These are phyloP conservation scores for Wallacemonas sp. DNA, from an alignment of 208 protist genomes.

Conservation along the genomic window DNA sequence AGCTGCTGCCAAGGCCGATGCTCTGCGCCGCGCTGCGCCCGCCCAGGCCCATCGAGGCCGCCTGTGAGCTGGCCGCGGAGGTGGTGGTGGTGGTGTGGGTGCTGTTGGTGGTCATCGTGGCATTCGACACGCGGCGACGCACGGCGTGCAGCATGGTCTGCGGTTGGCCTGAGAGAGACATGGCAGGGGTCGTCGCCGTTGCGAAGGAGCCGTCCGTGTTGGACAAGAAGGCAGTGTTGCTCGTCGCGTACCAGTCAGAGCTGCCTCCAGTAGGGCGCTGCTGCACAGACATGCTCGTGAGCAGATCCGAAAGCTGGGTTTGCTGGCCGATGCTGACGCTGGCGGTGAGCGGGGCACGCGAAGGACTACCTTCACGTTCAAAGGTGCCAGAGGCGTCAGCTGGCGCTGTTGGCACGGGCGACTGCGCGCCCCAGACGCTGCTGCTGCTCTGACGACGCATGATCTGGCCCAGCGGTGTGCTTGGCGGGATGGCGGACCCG, in stretches of 20 bases:
- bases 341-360: constrained; percentile 28
- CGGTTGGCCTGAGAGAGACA: constrained; percentile 3
- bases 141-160: background rate
- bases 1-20: constrained; percentile 22
- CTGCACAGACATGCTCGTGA: constrained; percentile 44
- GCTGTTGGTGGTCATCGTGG: background rate
- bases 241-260: constrained; percentile 1
- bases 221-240: constrained; percentile 10
- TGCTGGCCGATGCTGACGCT: constrained; percentile 6
- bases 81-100: background rate
- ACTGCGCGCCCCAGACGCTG: constrained; percentile 15
- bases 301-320: constrained; percentile 20
- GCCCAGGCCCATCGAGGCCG: constrained; percentile 1
- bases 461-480: constrained; percentile 7
- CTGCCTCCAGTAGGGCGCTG: constrained; percentile 29
- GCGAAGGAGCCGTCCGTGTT: constrained; percentile 9
- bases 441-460: constrained; percentile 12
- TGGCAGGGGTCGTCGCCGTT: constrained; percentile 1
- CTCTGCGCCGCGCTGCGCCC: constrained; percentile 10
- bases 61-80: background rate
- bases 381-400: constrained; percentile 17
- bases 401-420: constrained; percentile 25
- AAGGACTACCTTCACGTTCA: constrained; percentile 51
- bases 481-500: background rate
- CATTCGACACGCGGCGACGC: background rate